Evolutionary conservation across 108 stramenopile genomes (phyloP).

Genomic region (Cylindrotheca closterium): DNA sequence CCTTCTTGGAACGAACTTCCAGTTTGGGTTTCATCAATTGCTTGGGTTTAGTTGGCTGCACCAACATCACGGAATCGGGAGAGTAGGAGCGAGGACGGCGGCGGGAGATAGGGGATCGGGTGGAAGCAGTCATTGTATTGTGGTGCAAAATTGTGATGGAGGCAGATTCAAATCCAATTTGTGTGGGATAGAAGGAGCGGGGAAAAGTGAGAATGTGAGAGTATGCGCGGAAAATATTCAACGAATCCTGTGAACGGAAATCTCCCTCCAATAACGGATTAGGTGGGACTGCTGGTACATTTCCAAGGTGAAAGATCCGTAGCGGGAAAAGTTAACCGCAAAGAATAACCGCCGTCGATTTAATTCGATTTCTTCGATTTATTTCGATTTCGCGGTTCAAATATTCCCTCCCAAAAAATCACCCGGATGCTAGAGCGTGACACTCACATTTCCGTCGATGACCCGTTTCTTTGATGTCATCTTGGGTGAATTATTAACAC

Average conservation of each 20-base stretch:
- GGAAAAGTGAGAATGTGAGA: background rate
- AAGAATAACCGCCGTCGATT: too few species aligned
- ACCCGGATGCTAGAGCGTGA: too few species aligned
- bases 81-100: conserved; percentile 20
- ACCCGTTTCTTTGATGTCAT: too few species aligned
- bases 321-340: too few species aligned
- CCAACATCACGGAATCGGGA: conserved; percentile 6
- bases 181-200: conserved; percentile 6
- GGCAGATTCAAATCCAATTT: background rate
- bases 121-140: conserved; percentile 13
- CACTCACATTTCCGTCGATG: too few species aligned
- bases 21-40: background rate
- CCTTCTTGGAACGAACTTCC: background rate
- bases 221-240: background rate
- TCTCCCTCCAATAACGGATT: conserved; percentile 12
- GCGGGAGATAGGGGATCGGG: conserved; percentile 29
- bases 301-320: conserved; percentile 4
- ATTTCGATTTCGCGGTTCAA: too few species aligned
- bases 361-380: too few species aligned
- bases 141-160: conserved; percentile 14
- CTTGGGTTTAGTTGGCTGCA: conserved; percentile 18
- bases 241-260: conserved; percentile 26
- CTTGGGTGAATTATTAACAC: too few species aligned
- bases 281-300: conserved; percentile 9
- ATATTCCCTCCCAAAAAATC: too few species aligned